Evolutionary conservation across 2,329 filamentous ascomycete species (phyloP), one percentile per base, ranked within the genome.

Genomic region (Exophiala calicioides): DNA sequence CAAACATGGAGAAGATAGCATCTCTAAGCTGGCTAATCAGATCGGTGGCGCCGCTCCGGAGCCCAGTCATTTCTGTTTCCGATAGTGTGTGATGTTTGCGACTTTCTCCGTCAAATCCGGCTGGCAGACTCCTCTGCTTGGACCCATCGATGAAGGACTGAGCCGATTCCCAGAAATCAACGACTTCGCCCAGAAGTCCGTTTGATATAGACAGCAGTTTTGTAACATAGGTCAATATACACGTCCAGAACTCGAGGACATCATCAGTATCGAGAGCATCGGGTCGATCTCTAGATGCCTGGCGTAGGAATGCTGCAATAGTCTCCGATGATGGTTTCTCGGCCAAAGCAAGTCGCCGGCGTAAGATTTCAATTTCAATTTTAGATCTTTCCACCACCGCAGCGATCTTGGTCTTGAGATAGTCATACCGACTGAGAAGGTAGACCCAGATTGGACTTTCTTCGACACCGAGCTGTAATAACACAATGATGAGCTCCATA

Each of bases 401-500:
- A 31, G 82, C 80, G 42, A 97, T 91, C 64, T 88, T 94, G 55
- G 83, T 83, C 67, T 93, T 96, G 45, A 98, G 76, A 61, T 90
- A 84, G 55, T 95, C 88, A 62, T 90, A 94, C 34, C 88, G 84
- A 61, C 89, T 95, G 44, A 91, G 74, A 19, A 98, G 80, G 90
- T 93, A 98, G 8, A 94, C 79, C 88, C 88, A 95, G 53, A 98
- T 95, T 1, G 93, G 93, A 60, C 95, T 98, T 50, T 97, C 90
- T 7, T 95, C 86, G 2, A 95, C 90, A 5, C 93, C 94, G 15
- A 98, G 75, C 66, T 98, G 91, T n/a, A 98, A 72, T 42, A 98
- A 76, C 26, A 96, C 76, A 16, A 83, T 78, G 44, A 98, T 97
- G 36, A 96, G 75, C 63, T 95, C 89, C 81, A 96, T 89, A 61